A percentile compares a stretch with the other conserved stretches of the same genome.
phyloP scores from a whole-genome alignment of 208 protist species.

The Leishmania aethiopica region DNA sequence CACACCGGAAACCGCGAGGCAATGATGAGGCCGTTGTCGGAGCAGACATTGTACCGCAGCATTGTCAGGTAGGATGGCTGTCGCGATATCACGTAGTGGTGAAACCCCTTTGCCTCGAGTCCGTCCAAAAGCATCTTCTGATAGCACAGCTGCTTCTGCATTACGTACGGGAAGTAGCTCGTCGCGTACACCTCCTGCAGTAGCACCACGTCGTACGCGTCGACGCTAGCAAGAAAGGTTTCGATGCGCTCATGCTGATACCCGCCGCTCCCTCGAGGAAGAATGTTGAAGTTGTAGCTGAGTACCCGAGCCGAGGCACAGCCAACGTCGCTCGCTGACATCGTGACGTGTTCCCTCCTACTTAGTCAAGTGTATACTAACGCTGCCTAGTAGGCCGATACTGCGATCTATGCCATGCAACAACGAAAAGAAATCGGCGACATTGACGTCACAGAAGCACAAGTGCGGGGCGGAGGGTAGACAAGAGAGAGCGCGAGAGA shows the following conservation, averaged over 20 bases:
- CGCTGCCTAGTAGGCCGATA: background rate
- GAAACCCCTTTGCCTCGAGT: conserved; percentile 72
- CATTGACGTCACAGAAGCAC: no score
- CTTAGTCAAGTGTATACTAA: background rate
- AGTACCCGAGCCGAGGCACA: conserved; percentile 61
- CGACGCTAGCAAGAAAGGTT: conserved; percentile 66
- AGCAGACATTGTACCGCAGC: conserved; percentile 72
- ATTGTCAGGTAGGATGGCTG: conserved; percentile 87
- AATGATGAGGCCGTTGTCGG: conserved; percentile 89
- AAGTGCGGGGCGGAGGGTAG: background rate
- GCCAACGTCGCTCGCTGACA: conserved; percentile 12
- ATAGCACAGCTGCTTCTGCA: conserved; percentile 78
- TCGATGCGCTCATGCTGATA: conserved; percentile 87
- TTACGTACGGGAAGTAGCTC: conserved; percentile 73
- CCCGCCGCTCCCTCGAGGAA: conserved; percentile 74
- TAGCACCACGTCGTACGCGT: conserved; percentile 82
- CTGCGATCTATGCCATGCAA: background rate
- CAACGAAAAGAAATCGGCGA: background rate
- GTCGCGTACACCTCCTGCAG: conserved; percentile 90
- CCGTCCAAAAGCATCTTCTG: conserved; percentile 78
- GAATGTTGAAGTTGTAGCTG: conserved; percentile 93
- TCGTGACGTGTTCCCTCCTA: background rate
- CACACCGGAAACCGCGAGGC: conserved; percentile 85
- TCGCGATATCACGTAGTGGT: conserved; percentile 83
- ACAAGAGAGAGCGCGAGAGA: background rate